Base-by-base conservation (phyloP, 768 basidiomycete species). In the Amanita polypyramis region DNA sequence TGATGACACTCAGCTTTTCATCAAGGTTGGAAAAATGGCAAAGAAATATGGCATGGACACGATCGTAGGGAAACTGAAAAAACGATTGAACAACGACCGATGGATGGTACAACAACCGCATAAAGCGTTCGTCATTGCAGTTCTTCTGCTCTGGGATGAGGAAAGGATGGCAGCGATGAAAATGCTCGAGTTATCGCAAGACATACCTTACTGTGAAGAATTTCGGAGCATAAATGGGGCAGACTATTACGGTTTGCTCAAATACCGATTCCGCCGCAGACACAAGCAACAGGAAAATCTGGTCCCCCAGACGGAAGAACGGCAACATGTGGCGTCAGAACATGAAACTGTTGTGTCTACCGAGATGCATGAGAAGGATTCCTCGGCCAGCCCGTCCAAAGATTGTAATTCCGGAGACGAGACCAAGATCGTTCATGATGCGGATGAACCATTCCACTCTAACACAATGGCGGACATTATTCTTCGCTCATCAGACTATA, bases 51-150 rank as follows among this genome's bases (percentile, higher is more conserved):
- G 35, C n/a, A 47, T 47, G 45, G 45, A 47, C 15, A 40, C 21
- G 12, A 29, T 47, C 11, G 45, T 10, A 27, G 5, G 30, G 17
- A 45, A 45, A 19, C 30, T 45, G 10, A 9, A 39, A 20, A 39
- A 20, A 11, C 37, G 3, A 5, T 19, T 39, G 17, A 9, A 3
- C 11, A 12, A 12, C 3, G 37, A 20, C 20, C 17, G 83, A 85
- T 48, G 88, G 87, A 4, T 88, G 76, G 4, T 88, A 83, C 54
- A 69, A 90, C 65, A 69, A 89, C 45, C 73, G 89, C 29, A 75
- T 75, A 6, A 67, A 74, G 47, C 91, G 87, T 39, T 39, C 11
- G 17, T 19, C 37, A 39, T 20, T 20, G 3, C 19, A 2, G 11
- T 12, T 3, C 17, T 20, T 8, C 10, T 39, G 6, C 17, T 6